These are phyloP conservation scores for Colletotrichum euphorbiae DNA, from an alignment of 2,329 filamentous ascomycete genomes.

Conservation along the genomic window DNA sequence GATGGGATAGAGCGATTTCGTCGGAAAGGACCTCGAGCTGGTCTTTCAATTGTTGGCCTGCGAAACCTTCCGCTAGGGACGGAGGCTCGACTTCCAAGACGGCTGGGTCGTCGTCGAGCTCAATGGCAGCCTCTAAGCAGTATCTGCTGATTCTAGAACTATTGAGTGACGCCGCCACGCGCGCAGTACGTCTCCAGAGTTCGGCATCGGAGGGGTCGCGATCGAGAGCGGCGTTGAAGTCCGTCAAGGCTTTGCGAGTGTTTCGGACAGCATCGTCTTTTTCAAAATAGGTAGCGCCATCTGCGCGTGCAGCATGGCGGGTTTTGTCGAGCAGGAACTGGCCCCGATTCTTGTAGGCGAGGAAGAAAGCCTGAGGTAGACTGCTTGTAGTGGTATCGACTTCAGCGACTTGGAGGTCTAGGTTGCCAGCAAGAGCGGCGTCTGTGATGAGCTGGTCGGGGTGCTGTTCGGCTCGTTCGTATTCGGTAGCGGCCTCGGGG, in stretches of 20 bases:
- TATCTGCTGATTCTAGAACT: slow-evolving; percentile 69
- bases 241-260: slow-evolving; percentile 62
- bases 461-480: slow-evolving; percentile 74
- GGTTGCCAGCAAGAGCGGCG: slow-evolving; percentile 58
- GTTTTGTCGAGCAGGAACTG: slow-evolving; percentile 88
- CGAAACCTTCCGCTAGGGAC: slow-evolving; percentile 71
- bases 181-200: slow-evolving; percentile 70
- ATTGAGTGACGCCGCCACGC: slow-evolving; percentile 68
- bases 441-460: slow-evolving; percentile 63
- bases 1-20: slow-evolving; percentile 68
- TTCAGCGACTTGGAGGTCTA: slow-evolving; percentile 70
- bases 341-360: slow-evolving; percentile 95
- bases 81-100: slow-evolving; percentile 71
- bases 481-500: slow-evolving; percentile 87
- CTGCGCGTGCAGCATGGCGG: slow-evolving; percentile 60
- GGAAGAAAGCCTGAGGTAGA: slow-evolving; percentile 87
- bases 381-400: slow-evolving; percentile 83
- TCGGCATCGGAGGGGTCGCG: slow-evolving; percentile 76
- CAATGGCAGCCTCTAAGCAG: slow-evolving; percentile 74
- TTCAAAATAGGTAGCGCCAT: slow-evolving; percentile 48
- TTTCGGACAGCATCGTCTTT: slow-evolving; percentile 52
- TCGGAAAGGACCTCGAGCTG: slow-evolving; percentile 66
- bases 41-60: slow-evolving; percentile 70
- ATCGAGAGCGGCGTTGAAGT: slow-evolving; percentile 70
- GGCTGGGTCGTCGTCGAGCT: slow-evolving; percentile 74